Base-by-base conservation (phyloP, 2,329 filamentous ascomycete species). In the Akanthomyces muscarius region DNA sequence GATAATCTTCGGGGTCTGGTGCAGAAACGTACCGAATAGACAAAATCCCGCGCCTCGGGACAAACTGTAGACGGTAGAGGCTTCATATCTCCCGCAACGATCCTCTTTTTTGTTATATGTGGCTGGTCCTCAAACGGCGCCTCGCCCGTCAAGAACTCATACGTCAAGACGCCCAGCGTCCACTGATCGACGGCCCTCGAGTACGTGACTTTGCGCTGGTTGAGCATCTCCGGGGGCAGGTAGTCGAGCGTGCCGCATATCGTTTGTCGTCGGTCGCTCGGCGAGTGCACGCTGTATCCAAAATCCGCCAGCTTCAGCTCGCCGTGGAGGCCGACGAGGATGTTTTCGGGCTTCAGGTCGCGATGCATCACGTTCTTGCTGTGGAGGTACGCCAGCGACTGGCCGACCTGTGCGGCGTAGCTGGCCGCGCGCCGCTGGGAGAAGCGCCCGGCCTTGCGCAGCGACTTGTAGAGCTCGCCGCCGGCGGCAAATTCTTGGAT, bases 301-400 rank as follows among this genome's bases (percentile, higher is more conserved):
- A 73, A 73, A 30, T 72, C 71, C 0, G 70, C 60, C 2, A 73
- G 58, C 65, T 73, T 73, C 3, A 72, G 38, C 65, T 72, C 71
- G 30, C 71, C 70, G 21, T 69, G 62, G 7, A 70, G 38, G 0
- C 71, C 71, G 0, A 76, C 68, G 6, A 76, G 66, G 23, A 76
- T 73, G 45, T 76, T 75, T 64, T 73, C 72, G 3, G 73, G 72
- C 70, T 75, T 96, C 78, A 96, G 96, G 71, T 96, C 91, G 65
- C 91, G 85, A 75, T 96, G 91, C 80, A 95, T 95, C 69, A 96
- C 89, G 74, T 96, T 90, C 78, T 96, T 96, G 75, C 90, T 90
- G 79, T 96, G 91, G 52, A 96, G 83, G 71, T 96, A 96, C 68
- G 87, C 87, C 68, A 97, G 80, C 0, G 92, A 92, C 45, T 89